Evolutionary conservation across 257 asterid genomes (phyloP), one percentile per base, ranked within the genome.

Genomic region (Salvia rosmarinus): DNA sequence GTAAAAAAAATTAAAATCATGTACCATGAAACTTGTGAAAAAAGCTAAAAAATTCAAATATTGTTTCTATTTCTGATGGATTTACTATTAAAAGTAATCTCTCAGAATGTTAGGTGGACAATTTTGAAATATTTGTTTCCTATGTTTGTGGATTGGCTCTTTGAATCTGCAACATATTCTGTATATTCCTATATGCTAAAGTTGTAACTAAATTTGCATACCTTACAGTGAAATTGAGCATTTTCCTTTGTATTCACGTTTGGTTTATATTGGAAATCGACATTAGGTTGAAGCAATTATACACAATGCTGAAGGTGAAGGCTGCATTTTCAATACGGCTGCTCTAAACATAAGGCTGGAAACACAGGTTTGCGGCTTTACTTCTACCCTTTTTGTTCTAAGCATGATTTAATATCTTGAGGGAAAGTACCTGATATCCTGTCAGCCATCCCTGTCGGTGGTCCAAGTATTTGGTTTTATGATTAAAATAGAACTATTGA

Each of bases 211-310:
- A 34, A 35, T 34, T 49, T 71, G 17, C 40, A 52, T 62, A 42
- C 37, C 54, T 61, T 63, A 25, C 16, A 5, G 17, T 43, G 16
- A 12, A 49, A 70, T 60, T 62, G 2, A 17, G 35, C 8, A 23
- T 57, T 74, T 46, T 21, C 35, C 54, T 23, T 65, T 34, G 42
- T 49, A 14, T 46, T 63, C 63, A 75, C 64, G 44, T 12, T 39
- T 39, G 44, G 44, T 8, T 39, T 39, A 39, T 39, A 39, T 72
- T 76, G 62, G 57, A 64, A 57, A 52, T 37, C 40, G 58, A 70
- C 71, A 32, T 74, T 73, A 94, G 97, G 83, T 94, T 70, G 98
- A 94, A 80, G 89, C 96, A 50, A 87, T 90, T 60, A 81, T 82
- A 72, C 96, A 86, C 74, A 95, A 94, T 77, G 79, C 81, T 35